phyloP scores from a whole-genome alignment of 2,329 filamentous ascomycete genomes.

The Myriosclerotinia duriaeana region DNA sequence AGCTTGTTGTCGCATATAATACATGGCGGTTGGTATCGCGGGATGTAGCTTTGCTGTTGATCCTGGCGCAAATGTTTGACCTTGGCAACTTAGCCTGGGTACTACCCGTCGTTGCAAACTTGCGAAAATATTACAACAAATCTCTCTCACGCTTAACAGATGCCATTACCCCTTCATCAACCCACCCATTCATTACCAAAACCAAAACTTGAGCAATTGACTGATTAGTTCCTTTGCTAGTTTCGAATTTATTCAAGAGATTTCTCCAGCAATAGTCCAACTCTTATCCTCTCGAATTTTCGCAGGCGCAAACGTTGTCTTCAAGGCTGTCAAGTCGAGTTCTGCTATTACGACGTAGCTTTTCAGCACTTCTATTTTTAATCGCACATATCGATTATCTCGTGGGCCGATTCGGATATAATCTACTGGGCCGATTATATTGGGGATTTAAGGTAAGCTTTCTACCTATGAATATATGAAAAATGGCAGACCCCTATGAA shows the following conservation, averaged over 20 bases:
- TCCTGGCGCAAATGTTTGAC: slow-evolving; percentile 37
- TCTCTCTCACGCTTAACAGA: slow-evolving; percentile 21
- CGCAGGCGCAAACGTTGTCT: slow-evolving; percentile 39
- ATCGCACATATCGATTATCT: slow-evolving; percentile 33
- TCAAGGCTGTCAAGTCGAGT: slow-evolving; percentile 33
- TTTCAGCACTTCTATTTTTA: slow-evolving; percentile 30
- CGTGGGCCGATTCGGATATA: slow-evolving; percentile 35
- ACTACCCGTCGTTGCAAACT: slow-evolving; percentile 36
- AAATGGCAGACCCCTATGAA: slow-evolving; percentile 32
- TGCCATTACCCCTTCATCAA: slow-evolving; percentile 23
- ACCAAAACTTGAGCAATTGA: slow-evolving; percentile 27
- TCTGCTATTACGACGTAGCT: slow-evolving; percentile 29
- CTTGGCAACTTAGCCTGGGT: slow-evolving; percentile 28
- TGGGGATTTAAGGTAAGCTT: slow-evolving; percentile 36
- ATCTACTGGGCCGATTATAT: slow-evolving; percentile 32
- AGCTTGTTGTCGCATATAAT: slow-evolving; percentile 28
- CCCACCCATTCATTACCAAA: not conserved
- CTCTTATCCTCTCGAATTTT: slow-evolving; percentile 37
- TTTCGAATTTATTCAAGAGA: slow-evolving; percentile 38
- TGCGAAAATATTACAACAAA: slow-evolving; percentile 32
- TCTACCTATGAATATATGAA: slow-evolving; percentile 13
- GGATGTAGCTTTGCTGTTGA: slow-evolving; percentile 27
- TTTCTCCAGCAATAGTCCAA: slow-evolving; percentile 36
- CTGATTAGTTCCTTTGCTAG: slow-evolving; percentile 35
- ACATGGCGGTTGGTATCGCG: slow-evolving; percentile 29